These are phyloP conservation scores for Mucor velutinosus DNA, from an alignment of 371 early-diverging fungal genomes.

Conservation along the genomic window DNA sequence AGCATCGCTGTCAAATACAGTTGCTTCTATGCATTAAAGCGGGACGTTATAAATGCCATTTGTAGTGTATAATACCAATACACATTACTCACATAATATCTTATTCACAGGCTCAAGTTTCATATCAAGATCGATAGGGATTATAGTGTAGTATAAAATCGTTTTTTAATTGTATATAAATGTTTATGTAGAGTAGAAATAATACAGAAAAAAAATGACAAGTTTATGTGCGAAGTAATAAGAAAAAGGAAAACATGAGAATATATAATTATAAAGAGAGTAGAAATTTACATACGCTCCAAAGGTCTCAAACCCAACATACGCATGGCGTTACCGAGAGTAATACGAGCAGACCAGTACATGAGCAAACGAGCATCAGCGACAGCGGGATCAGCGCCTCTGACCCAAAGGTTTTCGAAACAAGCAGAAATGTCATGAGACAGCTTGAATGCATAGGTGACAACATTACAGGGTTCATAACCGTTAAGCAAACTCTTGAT, in stretches of 20 bases:
- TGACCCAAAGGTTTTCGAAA: conserved; percentile 85
- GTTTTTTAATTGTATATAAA: not conserved
- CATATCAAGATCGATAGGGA: conserved; percentile 77
- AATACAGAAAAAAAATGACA: conserved; percentile 6
- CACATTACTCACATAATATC: too few relatives aligned
- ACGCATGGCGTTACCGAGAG: conserved; percentile 84
- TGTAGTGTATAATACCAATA: too few relatives aligned
- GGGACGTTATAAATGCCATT: not conserved
- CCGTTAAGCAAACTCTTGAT: conserved; percentile 64
- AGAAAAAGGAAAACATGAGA: not conserved
- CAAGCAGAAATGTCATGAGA: conserved; percentile 84
- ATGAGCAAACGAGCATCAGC: conserved; percentile 82
- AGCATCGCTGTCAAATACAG: too few relatives aligned
- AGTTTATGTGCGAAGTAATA: not conserved
- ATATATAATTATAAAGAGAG: conserved; percentile 1
- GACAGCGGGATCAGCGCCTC: conserved; percentile 74
- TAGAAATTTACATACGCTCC: conserved; percentile 78
- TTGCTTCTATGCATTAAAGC: not conserved
- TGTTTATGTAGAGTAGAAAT: not conserved
- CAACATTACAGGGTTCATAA: conserved; percentile 94
- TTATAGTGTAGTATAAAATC: not conserved
- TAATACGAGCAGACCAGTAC: conserved; percentile 76
- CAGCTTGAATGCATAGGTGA: conserved; percentile 91
- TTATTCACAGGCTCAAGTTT: too few relatives aligned
- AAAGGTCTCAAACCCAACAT: conserved; percentile 81